Percentiles rank a stretch among this genome's conserved stretches.
Evolutionary conservation across 1,284 basidiomycete genomes (phyloP).

Genomic region (Anthracocystis setariae): DNA sequence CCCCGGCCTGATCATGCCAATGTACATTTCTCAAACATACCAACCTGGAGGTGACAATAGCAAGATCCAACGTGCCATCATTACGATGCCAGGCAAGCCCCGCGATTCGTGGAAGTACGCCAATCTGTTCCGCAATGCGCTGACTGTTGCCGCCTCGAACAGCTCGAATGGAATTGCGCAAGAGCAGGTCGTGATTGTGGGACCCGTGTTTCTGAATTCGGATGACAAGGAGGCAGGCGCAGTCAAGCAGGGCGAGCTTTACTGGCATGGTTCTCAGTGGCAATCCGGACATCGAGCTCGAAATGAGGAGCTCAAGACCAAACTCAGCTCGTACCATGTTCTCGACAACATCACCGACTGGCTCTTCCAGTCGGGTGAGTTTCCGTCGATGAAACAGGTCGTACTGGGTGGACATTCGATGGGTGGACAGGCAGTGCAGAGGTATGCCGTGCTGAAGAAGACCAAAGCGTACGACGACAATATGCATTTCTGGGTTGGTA

Average conservation of each 20-base stretch:
- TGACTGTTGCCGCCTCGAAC: slow-evolving; percentile 43
- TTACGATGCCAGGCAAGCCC: slow-evolving; percentile 60
- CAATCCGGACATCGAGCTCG: slow-evolving; percentile 53
- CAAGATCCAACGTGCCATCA: slow-evolving; percentile 55
- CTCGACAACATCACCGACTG: slow-evolving; percentile 57
- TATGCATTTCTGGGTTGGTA: slow-evolving; percentile 61
- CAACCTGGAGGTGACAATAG: slow-evolving; percentile 35
- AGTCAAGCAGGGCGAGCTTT: slow-evolving; percentile 36
- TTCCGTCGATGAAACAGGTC: slow-evolving; percentile 59
- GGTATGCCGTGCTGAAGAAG: slow-evolving; percentile 60
- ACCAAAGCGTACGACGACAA: slow-evolving; percentile 58
- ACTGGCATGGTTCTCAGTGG: slow-evolving; percentile 60
- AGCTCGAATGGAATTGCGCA: slow-evolving; percentile 23
- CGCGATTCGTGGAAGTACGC: slow-evolving; percentile 64
- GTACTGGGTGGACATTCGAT: slow-evolving; percentile 64
- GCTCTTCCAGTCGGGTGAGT: slow-evolving; percentile 54
- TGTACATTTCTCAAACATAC: slow-evolving; percentile 51
- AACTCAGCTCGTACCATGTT: slow-evolving; percentile 50
- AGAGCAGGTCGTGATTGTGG: slow-evolving; percentile 51
- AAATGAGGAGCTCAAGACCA: slow-evolving; percentile 31
- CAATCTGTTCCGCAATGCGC: slow-evolving; percentile 54
- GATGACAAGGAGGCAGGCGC: slow-evolving; percentile 51
- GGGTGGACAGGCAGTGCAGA: slow-evolving; percentile 57
- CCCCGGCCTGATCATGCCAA: slow-evolving; percentile 43
- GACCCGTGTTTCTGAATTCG: slow-evolving; percentile 53